These are phyloP conservation scores for Zygosaccharomyces sapae DNA, from an alignment of 1,139 yeast genomes.

Conservation along the genomic window DNA sequence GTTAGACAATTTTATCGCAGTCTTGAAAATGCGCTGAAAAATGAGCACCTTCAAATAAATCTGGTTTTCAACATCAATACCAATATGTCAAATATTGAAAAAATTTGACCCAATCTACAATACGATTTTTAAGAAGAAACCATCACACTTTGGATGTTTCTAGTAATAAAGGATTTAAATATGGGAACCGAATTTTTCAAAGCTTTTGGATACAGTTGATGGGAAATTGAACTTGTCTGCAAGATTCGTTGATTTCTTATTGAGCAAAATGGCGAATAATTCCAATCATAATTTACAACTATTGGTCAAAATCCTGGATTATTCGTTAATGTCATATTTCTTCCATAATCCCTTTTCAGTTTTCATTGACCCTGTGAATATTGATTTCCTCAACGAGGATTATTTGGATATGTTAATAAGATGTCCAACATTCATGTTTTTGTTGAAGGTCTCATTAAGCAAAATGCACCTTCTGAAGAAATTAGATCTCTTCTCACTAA, in stretches of 20 bases:
- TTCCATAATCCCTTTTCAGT: slow-evolving; percentile 64
- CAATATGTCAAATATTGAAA: slow-evolving; percentile 34
- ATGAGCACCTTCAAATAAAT: slow-evolving; percentile 29
- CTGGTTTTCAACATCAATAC: slow-evolving; percentile 34
- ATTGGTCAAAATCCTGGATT: slow-evolving; percentile 51
- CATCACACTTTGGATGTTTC: slow-evolving; percentile 31
- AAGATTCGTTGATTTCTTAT: slow-evolving; percentile 30
- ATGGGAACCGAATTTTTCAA: slow-evolving; percentile 33
- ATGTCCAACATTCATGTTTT: slow-evolving; percentile 47
- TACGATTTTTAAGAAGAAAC: slow-evolving; percentile 31
- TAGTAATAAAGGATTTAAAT: slow-evolving; percentile 34
- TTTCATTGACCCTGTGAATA: slow-evolving; percentile 39
- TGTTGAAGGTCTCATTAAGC: slow-evolving; percentile 37
- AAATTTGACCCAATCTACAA: slow-evolving; percentile 32
- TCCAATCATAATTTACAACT: slow-evolving; percentile 33
- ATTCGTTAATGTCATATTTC: slow-evolving; percentile 66
- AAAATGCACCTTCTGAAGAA: slow-evolving; percentile 29
- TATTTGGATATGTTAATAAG: slow-evolving; percentile 42
- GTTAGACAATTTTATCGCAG: slow-evolving; percentile 30
- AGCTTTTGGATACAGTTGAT: slow-evolving; percentile 36
- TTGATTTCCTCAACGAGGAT: slow-evolving; percentile 34
- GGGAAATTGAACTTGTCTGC: slow-evolving; percentile 34
- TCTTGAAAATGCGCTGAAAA: slow-evolving; percentile 30
- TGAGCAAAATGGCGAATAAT: slow-evolving; percentile 34
- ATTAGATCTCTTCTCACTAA: slow-evolving; percentile 28